phyloP scores from a whole-genome alignment of 306 rosid genomes.

The Comarum palustre region DNA sequence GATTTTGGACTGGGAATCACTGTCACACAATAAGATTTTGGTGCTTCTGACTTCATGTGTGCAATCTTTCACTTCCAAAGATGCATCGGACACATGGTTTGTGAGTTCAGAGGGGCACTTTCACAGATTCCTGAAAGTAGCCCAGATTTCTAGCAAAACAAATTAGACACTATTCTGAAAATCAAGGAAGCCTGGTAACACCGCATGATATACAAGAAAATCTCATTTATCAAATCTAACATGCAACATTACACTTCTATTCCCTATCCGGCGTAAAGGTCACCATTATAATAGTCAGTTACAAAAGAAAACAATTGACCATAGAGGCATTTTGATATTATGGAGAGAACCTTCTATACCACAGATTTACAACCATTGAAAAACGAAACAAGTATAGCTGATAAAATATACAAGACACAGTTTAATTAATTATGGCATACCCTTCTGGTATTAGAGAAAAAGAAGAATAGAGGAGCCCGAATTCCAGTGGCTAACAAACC shows the following conservation, averaged over 20 bases:
- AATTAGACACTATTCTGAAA: background rate
- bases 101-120: background rate
- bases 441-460: slow-evolving; percentile 33
- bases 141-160: background rate
- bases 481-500: slow-evolving; percentile 40
- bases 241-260: background rate
- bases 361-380: slow-evolving; percentile 44
- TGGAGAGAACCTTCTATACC: slow-evolving; percentile 16
- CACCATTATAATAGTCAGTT: slow-evolving; percentile 16
- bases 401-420: slow-evolving; percentile 36
- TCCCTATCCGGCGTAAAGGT: slow-evolving; percentile 4
- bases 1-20: background rate
- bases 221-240: background rate
- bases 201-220: background rate
- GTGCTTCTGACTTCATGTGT: background rate
- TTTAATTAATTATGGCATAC: slow-evolving; percentile 29
- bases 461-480: slow-evolving; percentile 36
- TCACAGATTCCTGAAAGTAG: background rate
- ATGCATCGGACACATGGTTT: background rate
- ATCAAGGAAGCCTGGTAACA: background rate
- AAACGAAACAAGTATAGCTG: slow-evolving; percentile 26
- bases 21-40: too few relatives aligned
- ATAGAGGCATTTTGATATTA: slow-evolving; percentile 29
- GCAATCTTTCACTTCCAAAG: background rate
- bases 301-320: slow-evolving; percentile 25